These are phyloP conservation scores for Myochromella boudieri DNA, from an alignment of 768 basidiomycete genomes.

Conservation along the genomic window DNA sequence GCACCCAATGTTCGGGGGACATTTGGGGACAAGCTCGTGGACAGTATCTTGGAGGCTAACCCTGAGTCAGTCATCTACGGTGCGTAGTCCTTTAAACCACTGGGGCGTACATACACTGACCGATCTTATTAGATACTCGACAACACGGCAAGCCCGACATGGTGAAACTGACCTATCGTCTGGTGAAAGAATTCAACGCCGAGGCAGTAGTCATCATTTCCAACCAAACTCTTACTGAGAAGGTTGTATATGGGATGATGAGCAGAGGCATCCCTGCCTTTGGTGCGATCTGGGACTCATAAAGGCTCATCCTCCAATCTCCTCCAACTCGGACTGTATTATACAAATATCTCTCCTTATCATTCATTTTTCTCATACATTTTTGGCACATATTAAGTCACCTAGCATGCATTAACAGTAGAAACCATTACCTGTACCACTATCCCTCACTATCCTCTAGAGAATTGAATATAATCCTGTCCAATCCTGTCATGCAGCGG, in stretches of 20 bases:
- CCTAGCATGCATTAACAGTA: too few relatives aligned
- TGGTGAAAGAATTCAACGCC: slow-evolving; percentile 46
- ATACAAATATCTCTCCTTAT: too few relatives aligned
- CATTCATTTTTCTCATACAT: too few relatives aligned
- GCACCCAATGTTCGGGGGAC: slow-evolving; percentile 60
- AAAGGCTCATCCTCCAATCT: background rate
- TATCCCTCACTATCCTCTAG: too few relatives aligned
- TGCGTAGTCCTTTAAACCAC: too few relatives aligned
- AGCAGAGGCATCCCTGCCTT: slow-evolving; percentile 59
- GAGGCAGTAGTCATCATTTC: slow-evolving; percentile 59
- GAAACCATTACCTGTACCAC: too few relatives aligned
- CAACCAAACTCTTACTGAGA: slow-evolving; percentile 54
- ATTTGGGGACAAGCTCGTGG: slow-evolving; percentile 59
- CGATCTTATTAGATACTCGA: slow-evolving; percentile 38
- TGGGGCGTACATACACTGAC: too few relatives aligned
- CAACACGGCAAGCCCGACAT: slow-evolving; percentile 47
- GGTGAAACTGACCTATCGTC: slow-evolving; percentile 44
- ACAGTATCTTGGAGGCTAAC: slow-evolving; percentile 48
- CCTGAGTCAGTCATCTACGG: slow-evolving; percentile 58
- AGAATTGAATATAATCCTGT: too few relatives aligned
- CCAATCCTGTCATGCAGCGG: too few relatives aligned
- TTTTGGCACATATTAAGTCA: too few relatives aligned
- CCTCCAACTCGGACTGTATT: too few relatives aligned
- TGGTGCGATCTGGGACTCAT: slow-evolving; percentile 54
- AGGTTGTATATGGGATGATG: slow-evolving; percentile 60